phyloP scores from a whole-genome alignment of 2,329 filamentous ascomycete genomes.

The Curvularia spicifera region DNA sequence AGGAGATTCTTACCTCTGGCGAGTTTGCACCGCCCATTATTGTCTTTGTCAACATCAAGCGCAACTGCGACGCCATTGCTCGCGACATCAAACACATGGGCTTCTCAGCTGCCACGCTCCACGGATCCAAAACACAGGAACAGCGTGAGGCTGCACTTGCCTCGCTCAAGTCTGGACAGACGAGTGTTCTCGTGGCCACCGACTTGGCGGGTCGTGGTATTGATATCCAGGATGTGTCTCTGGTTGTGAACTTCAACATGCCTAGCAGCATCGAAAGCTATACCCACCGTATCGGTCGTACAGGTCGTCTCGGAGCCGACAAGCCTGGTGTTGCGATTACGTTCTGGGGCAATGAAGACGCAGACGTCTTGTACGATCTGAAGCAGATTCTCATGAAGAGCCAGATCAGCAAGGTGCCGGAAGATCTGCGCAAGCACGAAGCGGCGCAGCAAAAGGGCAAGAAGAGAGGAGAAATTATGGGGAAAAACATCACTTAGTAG shows the following conservation, averaged over 20 bases:
- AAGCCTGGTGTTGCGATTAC: slow-evolving; percentile 97
- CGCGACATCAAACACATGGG: slow-evolving; percentile 94
- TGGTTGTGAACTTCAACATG: slow-evolving; percentile 99
- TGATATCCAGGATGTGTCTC: slow-evolving; percentile 89
- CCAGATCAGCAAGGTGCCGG: slow-evolving; percentile 83
- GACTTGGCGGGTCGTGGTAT: slow-evolving; percentile 97
- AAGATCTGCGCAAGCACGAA: slow-evolving; percentile 88
- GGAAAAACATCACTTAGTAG: slow-evolving; percentile 21
- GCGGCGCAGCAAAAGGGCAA: slow-evolving; percentile 84
- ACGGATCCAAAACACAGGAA: slow-evolving; percentile 96
- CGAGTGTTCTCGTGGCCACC: slow-evolving; percentile 91
- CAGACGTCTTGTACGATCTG: slow-evolving; percentile 89
- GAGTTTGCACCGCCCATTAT: slow-evolving; percentile 91
- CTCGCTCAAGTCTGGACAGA: slow-evolving; percentile 79
- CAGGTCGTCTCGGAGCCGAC: slow-evolving; percentile 79
- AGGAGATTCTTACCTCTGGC: slow-evolving; percentile 81
- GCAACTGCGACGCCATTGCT: slow-evolving; percentile 94
- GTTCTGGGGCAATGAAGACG: slow-evolving; percentile 89
- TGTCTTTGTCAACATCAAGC: slow-evolving; percentile 99
- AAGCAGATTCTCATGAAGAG: slow-evolving; percentile 96
- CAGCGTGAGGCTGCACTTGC: slow-evolving; percentile 92
- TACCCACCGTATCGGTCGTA: slow-evolving; percentile 95
- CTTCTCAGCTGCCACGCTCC: slow-evolving; percentile 85
- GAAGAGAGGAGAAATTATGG: slow-evolving; percentile 21
- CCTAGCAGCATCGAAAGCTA: slow-evolving; percentile 90